These are phyloP conservation scores for Lecanicillium sp. DNA, from an alignment of 2,329 filamentous ascomycete species.

Conservation along the genomic window DNA sequence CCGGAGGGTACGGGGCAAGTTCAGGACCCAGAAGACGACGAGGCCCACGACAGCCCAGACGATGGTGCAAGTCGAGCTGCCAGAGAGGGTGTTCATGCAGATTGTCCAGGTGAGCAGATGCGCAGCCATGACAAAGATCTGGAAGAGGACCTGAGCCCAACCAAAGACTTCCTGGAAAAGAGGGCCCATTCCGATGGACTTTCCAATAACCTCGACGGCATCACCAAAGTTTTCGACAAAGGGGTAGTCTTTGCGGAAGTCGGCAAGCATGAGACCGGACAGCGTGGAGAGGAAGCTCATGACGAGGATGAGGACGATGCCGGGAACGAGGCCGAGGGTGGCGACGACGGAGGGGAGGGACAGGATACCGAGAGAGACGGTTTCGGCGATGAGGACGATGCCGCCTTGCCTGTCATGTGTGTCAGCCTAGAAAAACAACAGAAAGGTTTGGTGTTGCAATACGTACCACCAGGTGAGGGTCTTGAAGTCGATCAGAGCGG, in stretches of 20 bases:
- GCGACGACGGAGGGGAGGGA: conserved; percentile 71
- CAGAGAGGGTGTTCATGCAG: conserved; percentile 56
- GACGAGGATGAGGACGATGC: conserved; percentile 64
- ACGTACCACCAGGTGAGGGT: conserved; percentile 30
- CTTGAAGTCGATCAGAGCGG: conserved; percentile 25
- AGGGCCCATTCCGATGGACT: conserved; percentile 37
- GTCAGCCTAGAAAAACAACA: background rate
- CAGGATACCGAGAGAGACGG: conserved; percentile 47
- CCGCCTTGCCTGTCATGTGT: conserved; percentile 30
- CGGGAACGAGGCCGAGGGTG: conserved; percentile 62
- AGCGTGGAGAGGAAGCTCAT: conserved; percentile 61
- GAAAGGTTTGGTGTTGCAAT: background rate
- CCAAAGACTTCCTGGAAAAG: conserved; percentile 53
- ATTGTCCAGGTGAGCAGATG: conserved; percentile 63
- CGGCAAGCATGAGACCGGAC: conserved; percentile 46
- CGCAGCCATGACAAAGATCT: conserved; percentile 61
- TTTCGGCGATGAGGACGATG: conserved; percentile 35
- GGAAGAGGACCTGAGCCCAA: conserved; percentile 50
- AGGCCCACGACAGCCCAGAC: conserved; percentile 55
- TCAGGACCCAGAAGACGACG: conserved; percentile 48
- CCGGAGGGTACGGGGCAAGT: conserved; percentile 54
- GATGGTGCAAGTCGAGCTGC: conserved; percentile 54
- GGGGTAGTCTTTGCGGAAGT: conserved; percentile 64
- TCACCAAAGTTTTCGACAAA: conserved; percentile 61
- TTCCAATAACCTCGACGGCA: conserved; percentile 49